Base-by-base conservation (phyloP, 345 rosid species). In the Erucastrum elatum region DNA sequence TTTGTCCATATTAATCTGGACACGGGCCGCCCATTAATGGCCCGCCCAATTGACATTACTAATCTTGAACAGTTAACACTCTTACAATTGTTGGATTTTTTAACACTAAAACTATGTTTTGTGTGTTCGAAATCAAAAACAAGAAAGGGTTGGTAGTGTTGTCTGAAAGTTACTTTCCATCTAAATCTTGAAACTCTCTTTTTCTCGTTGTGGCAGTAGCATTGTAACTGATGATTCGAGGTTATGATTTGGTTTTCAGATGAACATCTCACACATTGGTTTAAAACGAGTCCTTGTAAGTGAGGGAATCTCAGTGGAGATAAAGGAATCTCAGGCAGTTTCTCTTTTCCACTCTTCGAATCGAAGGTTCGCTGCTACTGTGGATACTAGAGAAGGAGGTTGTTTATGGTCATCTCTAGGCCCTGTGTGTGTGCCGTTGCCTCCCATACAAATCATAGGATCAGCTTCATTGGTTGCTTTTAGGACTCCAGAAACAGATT, bases 261-360 rank as follows among this genome's bases (percentile, higher is more conserved):
- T 85, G 80, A 92, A 88, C 80, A 79, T 63, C 15, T 84, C 92
- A 16, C 80, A 84, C n/a, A 53, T 37, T 27, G 78, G 84, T 33
- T 74, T 90, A 79, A 88, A 85, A 74, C 85, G 91, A 70, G 80
- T 90, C 21, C 82, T 86, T 62, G 89, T 90, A 11, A 88, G 88
- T 70, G 90, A 90, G 75, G 97, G 94, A 56, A 86, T 88, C 60
- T 80, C 92, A 8, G 75, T 90, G 7, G 88, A 87, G 78, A 76
- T 92, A 65, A 81, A 41, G 33, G 78, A 84, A 71, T 94, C 95
- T 70, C 82, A 75, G 15, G 89, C 84, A 84, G 80, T 92, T 41
- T 87, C 87, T 68, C 80, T 87, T 64, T 86, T 85, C 84, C 87
- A 87, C 4, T 76, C 85, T 3, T 77, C 87, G 8, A 71, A 81